Evolutionary conservation across 345 rosid species (phyloP), one percentile per base, ranked within the genome.

Genomic region (Orychophragmus violaceus): DNA sequence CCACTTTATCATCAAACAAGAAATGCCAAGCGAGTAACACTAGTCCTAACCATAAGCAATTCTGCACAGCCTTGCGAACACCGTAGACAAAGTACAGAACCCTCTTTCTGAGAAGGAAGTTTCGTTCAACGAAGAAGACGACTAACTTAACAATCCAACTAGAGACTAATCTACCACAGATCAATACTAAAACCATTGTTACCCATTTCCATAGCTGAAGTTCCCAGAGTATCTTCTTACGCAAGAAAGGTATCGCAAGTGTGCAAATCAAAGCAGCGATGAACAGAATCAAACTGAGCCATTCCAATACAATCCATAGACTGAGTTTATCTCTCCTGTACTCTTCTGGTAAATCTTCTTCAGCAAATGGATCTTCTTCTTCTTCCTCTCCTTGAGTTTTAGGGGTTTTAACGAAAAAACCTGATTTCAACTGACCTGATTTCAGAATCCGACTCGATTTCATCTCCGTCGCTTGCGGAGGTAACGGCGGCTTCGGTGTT

Each of bases 41-140:
- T 5, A 84, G 80, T 19, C 88, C 90, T 36, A 88, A 65, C 96
- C 96, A 88, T 24, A 84, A 59, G 41, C 90, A 86, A 33, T 88
- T 84, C 70, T 81, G 84, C 11, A 88, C 89, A 0, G 84, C 86
- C 37, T 74, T 82, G 21, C 83, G 73, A 27, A 88, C 19, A 13
- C 92, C 89, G 14, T 87, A 87, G 1, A 88, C 96, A 49, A 88
- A 88, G 48, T 86, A 88, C 27, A 86, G 54, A 36, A 88, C 96
- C 28, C 86, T 77, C 33, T 86, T 86, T 11, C 92, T 60, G 54
- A 88, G 28, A 32, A 88, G 70, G 44, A 88, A 88, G 64, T 86
- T 88, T 46, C 96, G 72, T 52, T 88, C 96, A 0, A 86, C 66
- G 59, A 82, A 77, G 79, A 86, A 84, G 1, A 88, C 96, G 0